Evolutionary conservation across 768 basidiomycete genomes (phyloP).

Genomic region (Mycena indigotica): DNA sequence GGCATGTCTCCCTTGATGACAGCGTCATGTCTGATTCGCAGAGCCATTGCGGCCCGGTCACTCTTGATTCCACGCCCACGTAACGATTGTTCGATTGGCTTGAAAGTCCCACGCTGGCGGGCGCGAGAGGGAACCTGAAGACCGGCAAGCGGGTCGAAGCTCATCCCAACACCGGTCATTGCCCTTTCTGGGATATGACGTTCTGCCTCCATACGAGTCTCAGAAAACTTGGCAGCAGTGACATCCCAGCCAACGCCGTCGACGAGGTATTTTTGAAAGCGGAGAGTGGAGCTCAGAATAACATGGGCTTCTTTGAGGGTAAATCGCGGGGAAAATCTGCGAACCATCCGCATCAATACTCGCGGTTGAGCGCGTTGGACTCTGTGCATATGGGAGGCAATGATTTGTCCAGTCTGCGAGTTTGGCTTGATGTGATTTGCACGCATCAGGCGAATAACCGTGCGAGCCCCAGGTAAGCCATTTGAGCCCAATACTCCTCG

Average conservation of each 20-base stretch:
- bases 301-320: conserved; percentile 62
- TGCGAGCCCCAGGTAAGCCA: conserved; percentile 51
- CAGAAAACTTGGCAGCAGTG: conserved; percentile 41
- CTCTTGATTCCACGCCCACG: conserved; percentile 49
- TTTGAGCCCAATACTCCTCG: conserved; percentile 48
- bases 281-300: conserved; percentile 54
- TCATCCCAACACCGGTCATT: conserved; percentile 28
- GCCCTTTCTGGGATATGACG: conserved; percentile 20
- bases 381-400: conserved; percentile 55
- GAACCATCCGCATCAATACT: conserved; percentile 50
- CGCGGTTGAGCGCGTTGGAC: conserved; percentile 45
- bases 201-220: conserved; percentile 23
- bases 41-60: conserved; percentile 58
- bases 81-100: conserved; percentile 50
- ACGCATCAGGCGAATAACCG: conserved; percentile 59
- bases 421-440: conserved; percentile 52
- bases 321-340: conserved; percentile 47
- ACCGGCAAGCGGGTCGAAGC: conserved; percentile 55
- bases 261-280: conserved; percentile 49
- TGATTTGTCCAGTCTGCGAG: conserved; percentile 53
- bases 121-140: conserved; percentile 37
- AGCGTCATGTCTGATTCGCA: conserved; percentile 67
- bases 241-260: conserved; percentile 51
- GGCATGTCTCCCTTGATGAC: conserved; percentile 52
- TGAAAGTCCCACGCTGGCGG: conserved; percentile 35